A percentile compares a stretch with the other conserved stretches of the same genome.
phyloP scores from a whole-genome alignment of 2,329 filamentous ascomycete species.

The Microcera coccophila region DNA sequence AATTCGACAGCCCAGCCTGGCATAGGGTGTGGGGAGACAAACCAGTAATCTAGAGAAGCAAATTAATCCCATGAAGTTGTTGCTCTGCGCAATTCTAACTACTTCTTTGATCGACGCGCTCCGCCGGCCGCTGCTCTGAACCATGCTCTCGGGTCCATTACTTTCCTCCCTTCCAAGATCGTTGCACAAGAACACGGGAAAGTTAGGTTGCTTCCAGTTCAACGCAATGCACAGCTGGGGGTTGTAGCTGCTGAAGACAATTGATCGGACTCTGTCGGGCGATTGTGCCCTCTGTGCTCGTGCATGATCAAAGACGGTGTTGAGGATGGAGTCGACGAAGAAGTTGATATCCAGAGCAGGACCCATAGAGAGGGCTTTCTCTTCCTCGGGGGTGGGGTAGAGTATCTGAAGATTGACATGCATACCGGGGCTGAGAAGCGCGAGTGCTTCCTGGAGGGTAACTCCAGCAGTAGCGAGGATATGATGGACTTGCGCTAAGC shows the following conservation, averaged over 20 bases:
- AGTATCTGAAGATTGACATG: constrained; percentile 90
- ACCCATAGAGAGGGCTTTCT: constrained; percentile 64
- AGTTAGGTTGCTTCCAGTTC: constrained; percentile 99
- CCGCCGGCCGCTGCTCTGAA: constrained; percentile 60
- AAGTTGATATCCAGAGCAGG: constrained; percentile 79
- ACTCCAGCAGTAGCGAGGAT: constrained; percentile 71
- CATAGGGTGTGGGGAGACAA: constrained; percentile 35
- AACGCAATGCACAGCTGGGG: constrained; percentile 84
- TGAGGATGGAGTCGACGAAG: constrained; percentile 79
- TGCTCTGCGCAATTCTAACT: constrained; percentile 86
- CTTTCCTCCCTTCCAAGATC: constrained; percentile 68
- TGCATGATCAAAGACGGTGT: constrained; percentile 87
- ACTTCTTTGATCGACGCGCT: constrained; percentile 91
- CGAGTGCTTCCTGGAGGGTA: constrained; percentile 73
- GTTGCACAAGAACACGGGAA: constrained; percentile 92
- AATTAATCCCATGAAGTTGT: constrained; percentile 97
- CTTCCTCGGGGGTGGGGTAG: constrained; percentile 75
- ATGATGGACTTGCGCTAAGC: constrained; percentile 64
- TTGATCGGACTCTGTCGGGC: constrained; percentile 70
- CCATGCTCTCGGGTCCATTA: constrained; percentile 34
- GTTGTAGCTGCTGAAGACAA: constrained; percentile 94
- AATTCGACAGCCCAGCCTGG: too few species aligned
- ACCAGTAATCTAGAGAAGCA: constrained; percentile 85
- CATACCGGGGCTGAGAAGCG: constrained; percentile 70
- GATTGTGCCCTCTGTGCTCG: constrained; percentile 60